Percentiles rank a stretch among this genome's conserved stretches.
These are phyloP conservation scores for Oryza meyeriana DNA, from an alignment of 176 grass and related monocot species.

Conservation along the genomic window DNA sequence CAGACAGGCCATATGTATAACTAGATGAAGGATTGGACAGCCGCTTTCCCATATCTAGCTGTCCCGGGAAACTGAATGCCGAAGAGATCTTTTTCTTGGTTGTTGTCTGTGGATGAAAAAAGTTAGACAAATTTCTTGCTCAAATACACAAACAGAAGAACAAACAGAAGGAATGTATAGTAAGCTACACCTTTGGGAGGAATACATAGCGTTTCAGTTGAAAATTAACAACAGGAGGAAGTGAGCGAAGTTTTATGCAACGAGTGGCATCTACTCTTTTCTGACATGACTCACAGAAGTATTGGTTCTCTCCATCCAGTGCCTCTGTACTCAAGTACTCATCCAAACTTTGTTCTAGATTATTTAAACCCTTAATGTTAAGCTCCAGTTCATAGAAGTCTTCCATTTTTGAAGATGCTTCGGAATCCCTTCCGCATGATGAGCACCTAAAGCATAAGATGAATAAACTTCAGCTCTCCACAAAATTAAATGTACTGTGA, in stretches of 20 bases:
- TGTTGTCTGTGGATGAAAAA: slow-evolving; percentile 65
- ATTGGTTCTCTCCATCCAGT: slow-evolving; percentile 91
- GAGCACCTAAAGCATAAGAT: slow-evolving; percentile 72
- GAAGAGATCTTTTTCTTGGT: slow-evolving; percentile 98
- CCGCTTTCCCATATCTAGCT: slow-evolving; percentile 67
- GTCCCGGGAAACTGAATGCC: slow-evolving; percentile 82
- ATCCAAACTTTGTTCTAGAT: slow-evolving; percentile 86
- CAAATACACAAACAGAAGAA: neutral
- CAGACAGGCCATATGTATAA: slow-evolving; percentile 72
- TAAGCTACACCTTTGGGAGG: slow-evolving; percentile 70
- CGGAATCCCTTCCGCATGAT: slow-evolving; percentile 83
- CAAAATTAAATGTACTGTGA: slow-evolving; percentile 19
- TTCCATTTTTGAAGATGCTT: slow-evolving; percentile 95
- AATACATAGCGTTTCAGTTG: slow-evolving; percentile 94
- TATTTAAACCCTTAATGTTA: slow-evolving; percentile 96
- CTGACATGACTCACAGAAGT: slow-evolving; percentile 82
- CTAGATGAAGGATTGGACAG: slow-evolving; percentile 55
- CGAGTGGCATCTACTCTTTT: slow-evolving; percentile 87
- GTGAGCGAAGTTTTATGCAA: slow-evolving; percentile 83
- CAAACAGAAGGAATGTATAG: neutral
- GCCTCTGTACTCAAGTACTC: slow-evolving; percentile 87
- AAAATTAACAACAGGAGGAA: slow-evolving; percentile 91
- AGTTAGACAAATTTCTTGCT: slow-evolving; percentile 15
- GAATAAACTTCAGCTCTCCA: slow-evolving; percentile 25
- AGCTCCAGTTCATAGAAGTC: slow-evolving; percentile 97